Conservation (phyloP, 192 early-diverging fungal genomes). For the Rhizophagus clarus region DNA sequence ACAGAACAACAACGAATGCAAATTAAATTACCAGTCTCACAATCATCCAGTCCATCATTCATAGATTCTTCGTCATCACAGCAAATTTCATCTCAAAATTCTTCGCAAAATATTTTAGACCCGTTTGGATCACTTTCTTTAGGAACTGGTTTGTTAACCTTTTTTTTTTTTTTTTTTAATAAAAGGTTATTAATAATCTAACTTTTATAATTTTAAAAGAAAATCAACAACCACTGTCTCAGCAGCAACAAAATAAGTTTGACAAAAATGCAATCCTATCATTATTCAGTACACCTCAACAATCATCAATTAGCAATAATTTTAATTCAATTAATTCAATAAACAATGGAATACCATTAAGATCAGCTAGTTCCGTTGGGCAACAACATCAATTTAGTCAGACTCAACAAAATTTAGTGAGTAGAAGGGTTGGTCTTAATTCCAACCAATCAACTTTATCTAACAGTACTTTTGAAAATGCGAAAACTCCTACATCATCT, state of each 20-base stretch:
- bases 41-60: background rate
- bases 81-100: background rate
- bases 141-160: background rate
- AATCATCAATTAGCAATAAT: background rate
- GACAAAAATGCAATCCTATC: constrained; percentile 14
- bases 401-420: background rate
- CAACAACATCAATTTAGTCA: background rate
- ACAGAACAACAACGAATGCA: constrained; percentile 16
- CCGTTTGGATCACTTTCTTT: background rate
- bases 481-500: background rate
- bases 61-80: background rate
- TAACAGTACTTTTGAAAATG: background rate
- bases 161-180: background rate
- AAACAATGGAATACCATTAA: background rate
- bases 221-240: background rate
- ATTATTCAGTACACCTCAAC: background rate
- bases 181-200: background rate
- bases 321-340: background rate
- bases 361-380: background rate
- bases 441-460: background rate
- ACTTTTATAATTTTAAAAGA: background rate
- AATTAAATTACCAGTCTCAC: constrained; percentile 16
- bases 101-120: background rate
- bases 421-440: background rate
- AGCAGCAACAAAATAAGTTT: constrained; percentile 15